Conservation (phyloP, 192 early-diverging fungal species). For the Rhizophlyctis rosea region DNA sequence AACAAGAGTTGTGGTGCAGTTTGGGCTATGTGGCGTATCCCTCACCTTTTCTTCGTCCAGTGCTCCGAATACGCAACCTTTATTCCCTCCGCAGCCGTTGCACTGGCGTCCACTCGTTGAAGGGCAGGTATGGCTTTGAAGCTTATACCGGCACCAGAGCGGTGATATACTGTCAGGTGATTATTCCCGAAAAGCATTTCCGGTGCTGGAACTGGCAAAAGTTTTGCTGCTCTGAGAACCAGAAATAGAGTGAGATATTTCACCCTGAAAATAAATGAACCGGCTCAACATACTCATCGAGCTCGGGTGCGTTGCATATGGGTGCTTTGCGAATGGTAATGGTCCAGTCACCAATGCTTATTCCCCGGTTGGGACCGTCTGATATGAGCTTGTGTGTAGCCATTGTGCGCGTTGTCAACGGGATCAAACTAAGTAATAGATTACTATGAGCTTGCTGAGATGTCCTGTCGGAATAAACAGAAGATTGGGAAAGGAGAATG, state of each 20-base stretch:
- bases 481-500: too few species aligned
- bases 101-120: conserved; percentile 61
- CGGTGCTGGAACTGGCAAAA: conserved; percentile 67
- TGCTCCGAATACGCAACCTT: conserved; percentile 82
- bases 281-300: conserved; percentile 46
- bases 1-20: background rate
- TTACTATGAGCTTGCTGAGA: too few species aligned
- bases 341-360: conserved; percentile 49
- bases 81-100: conserved; percentile 65
- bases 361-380: conserved; percentile 18
- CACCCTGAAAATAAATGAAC: background rate
- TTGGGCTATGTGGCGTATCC: background rate
- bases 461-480: too few species aligned
- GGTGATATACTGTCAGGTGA: conserved; percentile 60
- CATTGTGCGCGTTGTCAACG: too few species aligned
- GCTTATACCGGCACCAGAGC: conserved; percentile 48
- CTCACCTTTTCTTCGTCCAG: conserved; percentile 79
- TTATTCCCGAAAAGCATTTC: conserved; percentile 98
- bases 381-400: conserved; percentile 1
- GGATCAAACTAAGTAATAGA: too few species aligned
- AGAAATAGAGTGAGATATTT: too few species aligned
- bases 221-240: conserved; percentile 12
- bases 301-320: conserved; percentile 55
- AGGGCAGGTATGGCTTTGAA: conserved; percentile 77
- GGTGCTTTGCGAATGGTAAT: conserved; percentile 55